Conservation (phyloP, 2,329 filamentous ascomycete species). For the Beauveria sp. region DNA sequence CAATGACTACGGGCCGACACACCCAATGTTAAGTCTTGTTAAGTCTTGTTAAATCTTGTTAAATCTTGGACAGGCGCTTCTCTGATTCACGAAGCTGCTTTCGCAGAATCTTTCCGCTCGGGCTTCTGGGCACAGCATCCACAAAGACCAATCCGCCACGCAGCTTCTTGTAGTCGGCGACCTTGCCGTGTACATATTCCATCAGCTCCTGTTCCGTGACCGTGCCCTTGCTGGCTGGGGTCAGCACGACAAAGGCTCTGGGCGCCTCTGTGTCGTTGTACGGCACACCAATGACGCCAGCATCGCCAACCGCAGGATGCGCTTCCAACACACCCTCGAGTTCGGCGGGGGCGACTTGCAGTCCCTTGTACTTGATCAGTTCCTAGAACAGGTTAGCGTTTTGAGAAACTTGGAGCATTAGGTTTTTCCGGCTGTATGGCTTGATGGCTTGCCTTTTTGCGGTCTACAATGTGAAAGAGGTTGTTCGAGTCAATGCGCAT, state of each 20-base stretch:
- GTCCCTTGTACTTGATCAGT: slow-evolving; percentile 48
- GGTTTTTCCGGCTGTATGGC: background rate
- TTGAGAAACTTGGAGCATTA: too few relatives aligned
- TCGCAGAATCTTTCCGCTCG: slow-evolving; percentile 40
- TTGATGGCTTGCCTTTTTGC: slow-evolving; percentile 50
- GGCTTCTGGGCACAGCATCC: slow-evolving; percentile 60
- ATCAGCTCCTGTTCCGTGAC: slow-evolving; percentile 20
- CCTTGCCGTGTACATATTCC: slow-evolving; percentile 20
- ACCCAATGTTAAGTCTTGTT: background rate
- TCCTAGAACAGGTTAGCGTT: slow-evolving; percentile 34
- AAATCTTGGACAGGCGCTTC: slow-evolving; percentile 16
- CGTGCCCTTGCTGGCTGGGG: slow-evolving; percentile 16
- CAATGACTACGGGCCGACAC: background rate
- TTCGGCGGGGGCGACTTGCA: slow-evolving; percentile 61
- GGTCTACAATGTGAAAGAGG: slow-evolving; percentile 68
- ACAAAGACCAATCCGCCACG: slow-evolving; percentile 62
- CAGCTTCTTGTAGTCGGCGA: slow-evolving; percentile 55
- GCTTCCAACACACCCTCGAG: slow-evolving; percentile 42
- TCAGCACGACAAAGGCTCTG: slow-evolving; percentile 30
- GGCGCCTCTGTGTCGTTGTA: slow-evolving; percentile 39
- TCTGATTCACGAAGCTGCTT: slow-evolving; percentile 29
- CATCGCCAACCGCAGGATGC: slow-evolving; percentile 42
- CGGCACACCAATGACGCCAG: slow-evolving; percentile 53
- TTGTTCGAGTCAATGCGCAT: slow-evolving; percentile 62
- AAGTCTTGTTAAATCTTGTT: background rate